Base-by-base conservation (phyloP, 169 alveolate species). In the Plasmodium knowlesi region DNA sequence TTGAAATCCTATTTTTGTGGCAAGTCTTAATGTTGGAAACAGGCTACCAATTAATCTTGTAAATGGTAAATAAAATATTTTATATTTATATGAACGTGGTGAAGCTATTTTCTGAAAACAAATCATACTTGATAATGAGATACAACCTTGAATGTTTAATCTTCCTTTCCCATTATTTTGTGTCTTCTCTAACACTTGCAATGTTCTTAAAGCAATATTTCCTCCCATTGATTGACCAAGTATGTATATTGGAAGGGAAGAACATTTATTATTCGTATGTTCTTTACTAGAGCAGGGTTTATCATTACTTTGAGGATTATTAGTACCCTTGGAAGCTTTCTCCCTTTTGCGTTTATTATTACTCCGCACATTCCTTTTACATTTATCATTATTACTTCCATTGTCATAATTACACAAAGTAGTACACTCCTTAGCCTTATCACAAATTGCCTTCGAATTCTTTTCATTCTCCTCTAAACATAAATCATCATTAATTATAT, bases 191-290 rank as follows among this genome's bases (percentile, higher is more conserved):
- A 83, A 84, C 71, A 86, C 39, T 43, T 93, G 90, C 78, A 92
- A 92, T 37, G 84, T 71, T 22, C 96, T 37, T 41, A 93, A 74
- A 25, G 76, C 97, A 22, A 95, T 92, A 92, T 91, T 91, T 16
- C 97, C 97, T 12, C 97, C 97, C 97, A 95, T 93, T 37, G 96
- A 92, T 43, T 88, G 43, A 30, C 97, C 97, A 5, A 81, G 22
- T 43, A 95, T 74, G 88, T 72, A 92, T 16, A 83, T 82, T 53
- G 86, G 95, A 37, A 41, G 73, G 19, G 74, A 8, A 61, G 12
- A n/a, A 22, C 74, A 22, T 25, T 61, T 61, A n/a, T 61, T 61
- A 61, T 61, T 61, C 6, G 2, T 61, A 61, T 37, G 14, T 25
- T 1, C 74, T 61, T 61, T 8, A 61, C 74, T 61, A 61, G 37